These are phyloP conservation scores for Crithidia brevicula DNA, from an alignment of 208 protist species.

Conservation along the genomic window DNA sequence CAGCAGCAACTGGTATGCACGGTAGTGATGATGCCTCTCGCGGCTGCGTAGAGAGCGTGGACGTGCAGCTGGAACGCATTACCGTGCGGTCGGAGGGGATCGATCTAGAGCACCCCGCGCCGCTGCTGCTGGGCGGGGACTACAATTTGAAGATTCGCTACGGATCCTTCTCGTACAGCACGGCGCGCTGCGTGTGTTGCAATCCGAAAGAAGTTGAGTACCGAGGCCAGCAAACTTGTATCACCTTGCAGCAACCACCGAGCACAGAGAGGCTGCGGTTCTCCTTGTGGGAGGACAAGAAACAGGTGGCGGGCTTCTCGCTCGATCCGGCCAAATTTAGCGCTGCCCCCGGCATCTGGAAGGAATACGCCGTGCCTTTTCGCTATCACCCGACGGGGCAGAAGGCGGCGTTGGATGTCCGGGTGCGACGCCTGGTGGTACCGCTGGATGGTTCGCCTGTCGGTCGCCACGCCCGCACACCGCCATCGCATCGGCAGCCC, in stretches of 20 bases:
- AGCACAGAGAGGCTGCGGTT: constrained; percentile 73
- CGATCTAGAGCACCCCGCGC: constrained; percentile 57
- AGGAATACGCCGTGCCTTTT: constrained; percentile 89
- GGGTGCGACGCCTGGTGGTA: constrained; percentile 36
- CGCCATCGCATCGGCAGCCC: constrained; percentile 16
- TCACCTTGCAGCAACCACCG: constrained; percentile 26
- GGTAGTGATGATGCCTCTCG: no score
- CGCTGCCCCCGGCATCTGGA: constrained; percentile 36
- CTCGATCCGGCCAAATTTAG: constrained; percentile 76
- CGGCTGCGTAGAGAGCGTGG: constrained; percentile 15
- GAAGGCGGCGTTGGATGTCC: constrained; percentile 61
- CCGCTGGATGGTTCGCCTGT: neutral
- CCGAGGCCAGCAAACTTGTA: constrained; percentile 38
- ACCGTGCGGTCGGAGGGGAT: constrained; percentile 59
- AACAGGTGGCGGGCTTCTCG: constrained; percentile 85
- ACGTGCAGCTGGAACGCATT: constrained; percentile 70
- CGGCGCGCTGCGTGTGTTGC: constrained; percentile 44
- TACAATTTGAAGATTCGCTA: constrained; percentile 81
- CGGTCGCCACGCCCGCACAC: constrained; percentile 2
- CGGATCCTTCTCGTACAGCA: constrained; percentile 43
- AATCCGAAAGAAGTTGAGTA: constrained; percentile 62
- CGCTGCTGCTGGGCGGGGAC: constrained; percentile 66
- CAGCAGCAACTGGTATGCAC: no score
- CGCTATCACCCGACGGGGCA: constrained; percentile 83
- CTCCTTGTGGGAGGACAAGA: constrained; percentile 77